Conservation (phyloP, 768 basidiomycete genomes). For the Flagelloscypha sp. region DNA sequence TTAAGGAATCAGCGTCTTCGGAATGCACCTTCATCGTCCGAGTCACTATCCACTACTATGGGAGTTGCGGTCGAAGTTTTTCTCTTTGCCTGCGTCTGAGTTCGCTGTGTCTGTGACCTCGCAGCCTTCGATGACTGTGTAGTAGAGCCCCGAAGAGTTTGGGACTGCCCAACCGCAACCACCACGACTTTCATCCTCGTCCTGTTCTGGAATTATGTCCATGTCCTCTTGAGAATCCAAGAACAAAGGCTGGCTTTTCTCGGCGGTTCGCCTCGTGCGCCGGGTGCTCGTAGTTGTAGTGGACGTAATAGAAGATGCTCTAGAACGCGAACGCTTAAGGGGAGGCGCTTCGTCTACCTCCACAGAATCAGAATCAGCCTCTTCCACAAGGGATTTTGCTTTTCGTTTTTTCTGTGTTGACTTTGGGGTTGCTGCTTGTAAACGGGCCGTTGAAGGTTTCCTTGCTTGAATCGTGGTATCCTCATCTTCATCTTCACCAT, state of each 20-base stretch:
- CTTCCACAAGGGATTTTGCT: too few relatives aligned
- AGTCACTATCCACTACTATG: slow-evolving; percentile 53
- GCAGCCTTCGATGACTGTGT: slow-evolving; percentile 6
- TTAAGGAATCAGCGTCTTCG: too few relatives aligned
- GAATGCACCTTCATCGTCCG: slow-evolving; percentile 66
- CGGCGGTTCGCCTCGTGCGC: slow-evolving; percentile 16
- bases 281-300: slow-evolving; percentile 13
- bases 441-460: too few relatives aligned
- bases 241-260: slow-evolving; percentile 41
- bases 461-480: too few relatives aligned
- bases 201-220: slow-evolving; percentile 13
- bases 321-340: too few relatives aligned
- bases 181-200: slow-evolving; percentile 18
- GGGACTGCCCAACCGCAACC: slow-evolving; percentile 15
- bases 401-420: too few relatives aligned
- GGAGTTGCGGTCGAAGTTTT: slow-evolving; percentile 25
- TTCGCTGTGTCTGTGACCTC: slow-evolving; percentile 13
- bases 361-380: too few relatives aligned
- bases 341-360: too few relatives aligned
- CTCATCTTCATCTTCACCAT: too few relatives aligned
- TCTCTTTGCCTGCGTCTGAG: slow-evolving; percentile 16
- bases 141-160: slow-evolving; percentile 19
- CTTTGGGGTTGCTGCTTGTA: too few relatives aligned
- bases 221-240: slow-evolving; percentile 42
- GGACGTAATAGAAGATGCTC: slow-evolving; percentile 17